These are phyloP conservation scores for Populus hybrid DNA, from an alignment of 441 rosid genomes.

Conservation along the genomic window DNA sequence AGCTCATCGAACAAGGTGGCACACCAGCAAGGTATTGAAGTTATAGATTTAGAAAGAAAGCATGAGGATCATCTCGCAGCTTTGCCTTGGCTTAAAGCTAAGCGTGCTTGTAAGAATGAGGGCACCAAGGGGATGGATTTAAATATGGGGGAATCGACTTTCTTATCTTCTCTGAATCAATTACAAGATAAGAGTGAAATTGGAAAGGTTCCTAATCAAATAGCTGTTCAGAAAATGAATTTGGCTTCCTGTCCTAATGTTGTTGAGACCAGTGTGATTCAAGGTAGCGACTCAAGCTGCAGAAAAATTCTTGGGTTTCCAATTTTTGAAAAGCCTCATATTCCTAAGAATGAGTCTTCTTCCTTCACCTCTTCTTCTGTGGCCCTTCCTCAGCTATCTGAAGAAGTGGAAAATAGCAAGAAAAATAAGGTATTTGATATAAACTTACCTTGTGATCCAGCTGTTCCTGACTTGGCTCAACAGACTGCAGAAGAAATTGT, in stretches of 20 bases:
- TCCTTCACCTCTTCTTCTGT: conserved; percentile 37
- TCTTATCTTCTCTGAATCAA: conserved; percentile 42
- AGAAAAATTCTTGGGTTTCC: conserved; percentile 64
- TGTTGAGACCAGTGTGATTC: conserved; percentile 34
- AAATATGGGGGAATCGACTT: conserved; percentile 33
- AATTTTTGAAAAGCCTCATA: conserved; percentile 38
- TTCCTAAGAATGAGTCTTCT: conserved; percentile 42
- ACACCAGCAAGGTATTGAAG: conserved; percentile 24
- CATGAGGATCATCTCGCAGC: conserved; percentile 38
- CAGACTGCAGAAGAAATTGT: conserved; percentile 32
- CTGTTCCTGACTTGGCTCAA: conserved; percentile 37
- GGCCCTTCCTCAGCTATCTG: conserved; percentile 33
- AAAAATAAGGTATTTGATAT: conserved; percentile 57
- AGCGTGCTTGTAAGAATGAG: conserved; percentile 36
- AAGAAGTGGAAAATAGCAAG: conserved; percentile 37
- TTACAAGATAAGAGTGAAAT: conserved; percentile 33
- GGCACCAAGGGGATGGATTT: conserved; percentile 41
- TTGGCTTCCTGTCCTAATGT: conserved; percentile 40
- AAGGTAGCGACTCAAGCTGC: conserved; percentile 30
- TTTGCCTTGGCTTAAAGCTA: conserved; percentile 70
- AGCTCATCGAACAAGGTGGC: conserved; percentile 34
- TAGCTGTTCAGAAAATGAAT: conserved; percentile 33
- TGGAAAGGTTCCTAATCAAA: conserved; percentile 27
- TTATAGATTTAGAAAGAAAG: conserved; percentile 44
- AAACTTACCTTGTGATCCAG: conserved; percentile 72